These are phyloP conservation scores for Yarrowia hollandica DNA, from an alignment of 805 yeast species.

Conservation along the genomic window DNA sequence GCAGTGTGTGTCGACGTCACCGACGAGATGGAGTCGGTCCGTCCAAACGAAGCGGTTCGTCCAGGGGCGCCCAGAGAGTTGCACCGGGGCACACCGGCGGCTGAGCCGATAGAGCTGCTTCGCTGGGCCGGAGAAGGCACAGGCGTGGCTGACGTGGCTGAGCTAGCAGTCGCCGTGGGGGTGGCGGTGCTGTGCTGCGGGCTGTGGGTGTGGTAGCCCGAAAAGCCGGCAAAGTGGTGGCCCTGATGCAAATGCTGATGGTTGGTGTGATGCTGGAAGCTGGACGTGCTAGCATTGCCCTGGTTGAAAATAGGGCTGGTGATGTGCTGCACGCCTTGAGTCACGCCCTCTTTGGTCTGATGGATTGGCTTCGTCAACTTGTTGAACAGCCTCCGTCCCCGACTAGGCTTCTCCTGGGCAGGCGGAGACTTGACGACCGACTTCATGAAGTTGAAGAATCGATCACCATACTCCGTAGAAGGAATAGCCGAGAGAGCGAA, in stretches of 20 bases:
- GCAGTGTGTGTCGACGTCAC: conserved; percentile 21
- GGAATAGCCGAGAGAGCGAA: conserved; percentile 83
- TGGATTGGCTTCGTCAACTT: conserved; percentile 19
- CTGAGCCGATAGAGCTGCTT: conserved; percentile 24
- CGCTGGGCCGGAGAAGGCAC: background rate
- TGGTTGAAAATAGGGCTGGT: conserved; percentile 1
- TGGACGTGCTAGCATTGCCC: background rate
- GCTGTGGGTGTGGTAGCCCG: conserved; percentile 20
- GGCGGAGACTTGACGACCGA: conserved; percentile 26
- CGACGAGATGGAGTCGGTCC: conserved; percentile 21
- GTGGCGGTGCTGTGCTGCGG: conserved; percentile 23
- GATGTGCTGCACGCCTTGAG: conserved; percentile 16
- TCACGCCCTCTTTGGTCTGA: background rate
- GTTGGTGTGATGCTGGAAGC: conserved; percentile 24
- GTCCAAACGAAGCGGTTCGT: conserved; percentile 17
- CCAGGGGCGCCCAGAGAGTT: conserved; percentile 29
- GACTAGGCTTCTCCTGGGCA: background rate
- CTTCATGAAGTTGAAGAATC: conserved; percentile 64
- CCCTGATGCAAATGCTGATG: conserved; percentile 25
- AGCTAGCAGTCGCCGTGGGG: background rate
- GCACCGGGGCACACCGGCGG: conserved; percentile 24
- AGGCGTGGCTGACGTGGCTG: background rate
- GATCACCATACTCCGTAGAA: conserved; percentile 82
- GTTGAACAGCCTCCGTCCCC: conserved; percentile 21
- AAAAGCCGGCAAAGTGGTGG: conserved; percentile 28